Evolutionary conservation across 202 grass and related monocot species (phyloP), one percentile per base, ranked within the genome.

Genomic region (Hordeum pubiflorum): DNA sequence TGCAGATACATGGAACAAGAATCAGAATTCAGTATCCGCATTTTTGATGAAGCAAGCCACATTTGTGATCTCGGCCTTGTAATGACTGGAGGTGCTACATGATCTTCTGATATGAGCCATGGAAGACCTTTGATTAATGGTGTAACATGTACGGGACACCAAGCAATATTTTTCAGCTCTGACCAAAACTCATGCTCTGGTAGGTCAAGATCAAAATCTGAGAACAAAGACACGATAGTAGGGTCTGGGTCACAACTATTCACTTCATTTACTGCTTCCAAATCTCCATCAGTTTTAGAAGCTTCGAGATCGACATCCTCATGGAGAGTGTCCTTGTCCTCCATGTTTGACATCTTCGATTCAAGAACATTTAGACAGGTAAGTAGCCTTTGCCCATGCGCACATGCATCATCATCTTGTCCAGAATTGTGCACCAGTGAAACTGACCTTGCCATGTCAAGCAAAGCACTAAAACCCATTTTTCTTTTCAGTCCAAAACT

Each of bases 31-130:
- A 97, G 92, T 87, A 97, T 88, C 58, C 84, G 86, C 95, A 93
- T 89, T 83, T 93, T 90, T 66, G 89, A 92, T 82, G 95, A 94
- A 75, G 89, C 92, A 75, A 97, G 86, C 95, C 95, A 97, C 85
- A 94, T 92, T 77, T 94, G 95, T 77, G 92, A 94, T 69, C 87
- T 83, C 3, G 95, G 92, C 76, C 92, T 94, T 83, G 95, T 97
- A 52, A 77, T 55, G 43, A 84, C 63, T 71, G 95, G 95, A 83
- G 89, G 69, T 56, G 95, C 95, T 86, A 97, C 59, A 77, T 79
- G 74, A 89, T 93, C 86, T 76, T 87, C 76, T 41, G 95, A 90
- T 72, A 79, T 76, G 39, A 89, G 88, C 95, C 95, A 97, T 80
- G 95, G 95, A 88, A 97, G 81, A 44, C 90, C 88, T 89, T 91